Evolutionary conservation across 2,329 filamentous ascomycete species (phyloP).

Genomic region (Penicillium sp.): DNA sequence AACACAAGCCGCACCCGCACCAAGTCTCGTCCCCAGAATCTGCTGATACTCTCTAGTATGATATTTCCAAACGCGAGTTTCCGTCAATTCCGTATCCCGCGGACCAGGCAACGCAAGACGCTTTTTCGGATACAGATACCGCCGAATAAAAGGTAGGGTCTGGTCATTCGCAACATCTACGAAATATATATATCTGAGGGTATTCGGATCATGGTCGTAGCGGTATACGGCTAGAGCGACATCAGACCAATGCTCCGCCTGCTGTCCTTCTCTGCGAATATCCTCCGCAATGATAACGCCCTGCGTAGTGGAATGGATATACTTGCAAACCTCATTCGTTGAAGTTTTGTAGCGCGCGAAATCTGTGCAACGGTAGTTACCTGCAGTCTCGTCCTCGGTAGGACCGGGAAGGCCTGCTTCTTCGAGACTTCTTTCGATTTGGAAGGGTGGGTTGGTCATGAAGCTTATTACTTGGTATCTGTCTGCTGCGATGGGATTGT

Average conservation of each 20-base stretch:
- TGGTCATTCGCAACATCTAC: neutral
- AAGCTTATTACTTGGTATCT: neutral
- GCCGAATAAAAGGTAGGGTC: neutral
- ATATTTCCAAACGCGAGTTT: neutral
- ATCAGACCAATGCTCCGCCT: neutral
- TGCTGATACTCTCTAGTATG: neutral
- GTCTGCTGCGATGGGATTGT: neutral
- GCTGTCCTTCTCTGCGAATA: neutral
- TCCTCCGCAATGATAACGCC: neutral
- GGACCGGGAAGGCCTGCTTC: too few relatives aligned
- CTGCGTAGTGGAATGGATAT: neutral
- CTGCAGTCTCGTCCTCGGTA: too few relatives aligned
- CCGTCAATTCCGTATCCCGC: neutral
- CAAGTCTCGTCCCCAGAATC: neutral
- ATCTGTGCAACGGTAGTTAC: too few relatives aligned
- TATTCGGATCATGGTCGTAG: neutral
- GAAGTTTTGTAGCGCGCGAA: too few relatives aligned
- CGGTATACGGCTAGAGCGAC: slow-evolving; percentile 1
- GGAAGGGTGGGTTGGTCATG: too few relatives aligned
- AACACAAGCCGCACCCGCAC: neutral
- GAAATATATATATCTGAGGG: neutral
- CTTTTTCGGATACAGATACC: neutral
- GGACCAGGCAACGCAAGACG: too few relatives aligned
- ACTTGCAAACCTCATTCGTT: neutral
- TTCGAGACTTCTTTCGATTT: too few relatives aligned